Percentiles rank a stretch among this genome's conserved stretches.
Evolutionary conservation across 2,329 filamentous ascomycete species (phyloP).

Genomic region (Trichoderma citrinoviride): DNA sequence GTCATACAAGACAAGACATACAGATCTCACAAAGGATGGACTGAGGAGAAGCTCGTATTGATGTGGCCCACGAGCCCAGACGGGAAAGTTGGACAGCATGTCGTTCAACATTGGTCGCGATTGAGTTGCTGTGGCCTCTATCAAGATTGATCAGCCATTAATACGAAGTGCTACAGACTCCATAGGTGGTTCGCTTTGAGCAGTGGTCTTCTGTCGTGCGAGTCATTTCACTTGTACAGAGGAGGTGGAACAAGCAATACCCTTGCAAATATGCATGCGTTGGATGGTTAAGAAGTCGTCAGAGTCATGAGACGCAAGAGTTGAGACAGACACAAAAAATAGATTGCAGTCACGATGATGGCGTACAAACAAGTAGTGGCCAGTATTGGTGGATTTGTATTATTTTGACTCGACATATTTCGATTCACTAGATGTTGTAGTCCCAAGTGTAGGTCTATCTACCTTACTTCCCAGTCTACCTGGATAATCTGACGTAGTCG

Average conservation of each 20-base stretch:
- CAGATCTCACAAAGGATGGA: background rate
- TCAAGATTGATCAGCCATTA: no score
- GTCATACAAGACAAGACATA: background rate
- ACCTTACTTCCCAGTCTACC: background rate
- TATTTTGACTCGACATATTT: background rate
- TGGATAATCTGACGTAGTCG: background rate
- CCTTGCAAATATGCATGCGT: constrained; percentile 1
- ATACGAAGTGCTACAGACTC: background rate
- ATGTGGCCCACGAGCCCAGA: background rate
- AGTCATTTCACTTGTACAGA: background rate
- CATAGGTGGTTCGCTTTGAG: background rate
- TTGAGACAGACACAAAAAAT: background rate
- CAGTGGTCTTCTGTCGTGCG: background rate
- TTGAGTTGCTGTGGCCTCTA: background rate
- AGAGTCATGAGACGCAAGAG: background rate
- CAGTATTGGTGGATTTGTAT: background rate
- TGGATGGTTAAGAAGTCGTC: background rate
- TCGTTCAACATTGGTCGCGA: constrained; percentile 2
- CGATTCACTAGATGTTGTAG: background rate
- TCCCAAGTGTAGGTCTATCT: background rate
- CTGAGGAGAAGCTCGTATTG: constrained; percentile 7
- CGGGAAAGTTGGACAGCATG: constrained; percentile 1
- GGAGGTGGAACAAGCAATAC: background rate
- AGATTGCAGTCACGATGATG: constrained; percentile 1
- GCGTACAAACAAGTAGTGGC: background rate